Evolutionary conservation across 1,284 basidiomycete genomes (phyloP).

Genomic region (Sporisorium sorghi): DNA sequence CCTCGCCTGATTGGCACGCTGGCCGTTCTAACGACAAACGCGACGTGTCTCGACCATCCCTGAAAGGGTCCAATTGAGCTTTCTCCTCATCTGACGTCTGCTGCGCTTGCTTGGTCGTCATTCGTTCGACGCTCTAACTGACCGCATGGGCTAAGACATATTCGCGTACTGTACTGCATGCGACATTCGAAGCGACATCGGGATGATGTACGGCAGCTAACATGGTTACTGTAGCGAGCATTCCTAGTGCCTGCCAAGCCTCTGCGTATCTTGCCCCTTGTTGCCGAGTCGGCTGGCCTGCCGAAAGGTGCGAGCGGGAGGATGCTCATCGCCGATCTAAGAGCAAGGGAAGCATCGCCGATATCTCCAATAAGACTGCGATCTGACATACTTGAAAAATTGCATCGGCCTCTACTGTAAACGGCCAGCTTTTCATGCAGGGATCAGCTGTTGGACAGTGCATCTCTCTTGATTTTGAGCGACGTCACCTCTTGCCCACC

Average conservation of each 20-base stretch:
- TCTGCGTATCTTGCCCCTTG: not conserved
- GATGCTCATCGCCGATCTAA: not conserved
- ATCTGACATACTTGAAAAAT: not conserved
- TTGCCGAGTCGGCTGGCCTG: slow-evolving; percentile 1
- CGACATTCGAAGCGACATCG: not conserved
- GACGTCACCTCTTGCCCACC: slow-evolving; percentile 2
- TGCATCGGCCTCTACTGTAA: too few species aligned
- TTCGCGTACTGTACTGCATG: not conserved
- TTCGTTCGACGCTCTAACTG: too few species aligned
- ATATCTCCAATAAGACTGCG: not conserved
- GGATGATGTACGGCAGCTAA: not conserved
- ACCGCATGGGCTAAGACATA: slow-evolving; percentile 10
- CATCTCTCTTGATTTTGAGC: not conserved
- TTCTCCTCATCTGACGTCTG: too few species aligned
- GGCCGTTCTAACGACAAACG: not conserved
- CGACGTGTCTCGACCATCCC: not conserved
- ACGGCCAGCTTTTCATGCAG: not conserved
- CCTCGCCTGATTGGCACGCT: slow-evolving; percentile 1
- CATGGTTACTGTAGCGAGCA: not conserved
- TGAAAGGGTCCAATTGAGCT: not conserved
- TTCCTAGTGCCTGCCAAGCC: slow-evolving; percentile 8
- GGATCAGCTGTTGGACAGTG: slow-evolving; percentile 1
- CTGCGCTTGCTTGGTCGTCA: too few species aligned
- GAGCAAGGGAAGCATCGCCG: not conserved
- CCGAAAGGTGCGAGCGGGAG: too few species aligned